Percentiles rank a stretch among this genome's conserved stretches.
These are phyloP conservation scores for Aspergillus glaucus DNA, from an alignment of 2,329 filamentous ascomycete species.

Conservation along the genomic window DNA sequence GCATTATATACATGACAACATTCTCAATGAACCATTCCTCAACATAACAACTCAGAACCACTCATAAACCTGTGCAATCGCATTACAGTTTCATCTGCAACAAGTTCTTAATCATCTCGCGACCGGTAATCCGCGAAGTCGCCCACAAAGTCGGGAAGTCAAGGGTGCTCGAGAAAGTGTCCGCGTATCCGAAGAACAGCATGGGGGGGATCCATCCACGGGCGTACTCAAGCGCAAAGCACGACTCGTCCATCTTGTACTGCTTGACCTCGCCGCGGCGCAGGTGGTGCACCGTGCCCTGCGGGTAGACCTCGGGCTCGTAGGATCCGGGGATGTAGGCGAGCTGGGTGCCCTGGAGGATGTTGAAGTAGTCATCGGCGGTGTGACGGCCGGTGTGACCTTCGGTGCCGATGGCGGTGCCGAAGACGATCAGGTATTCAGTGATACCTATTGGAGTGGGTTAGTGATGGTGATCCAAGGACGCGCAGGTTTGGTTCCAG, in stretches of 20 bases:
- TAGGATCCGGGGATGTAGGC: constrained; percentile 33
- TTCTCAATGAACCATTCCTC: not conserved
- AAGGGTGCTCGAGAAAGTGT: constrained; percentile 71
- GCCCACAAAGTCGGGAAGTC: constrained; percentile 80
- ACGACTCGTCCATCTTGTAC: constrained; percentile 49
- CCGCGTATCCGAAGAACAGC: constrained; percentile 83
- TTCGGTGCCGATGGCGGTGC: constrained; percentile 61
- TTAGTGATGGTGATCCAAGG: not conserved
- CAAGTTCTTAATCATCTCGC: constrained; percentile 71
- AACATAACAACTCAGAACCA: not conserved
- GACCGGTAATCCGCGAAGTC: constrained; percentile 66
- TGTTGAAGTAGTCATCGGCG: constrained; percentile 92
- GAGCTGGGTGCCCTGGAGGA: constrained; percentile 50
- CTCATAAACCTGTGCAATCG: not conserved
- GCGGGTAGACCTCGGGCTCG: constrained; percentile 34
- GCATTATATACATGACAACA: constrained; percentile 5
- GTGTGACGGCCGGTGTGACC: constrained; percentile 85
- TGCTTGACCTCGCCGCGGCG: constrained; percentile 64
- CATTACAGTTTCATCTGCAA: constrained; percentile 62
- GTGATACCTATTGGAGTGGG: constrained; percentile 49
- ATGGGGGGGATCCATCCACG: constrained; percentile 85
- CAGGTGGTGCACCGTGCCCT: constrained; percentile 34
- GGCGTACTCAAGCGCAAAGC: constrained; percentile 36
- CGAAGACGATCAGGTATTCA: constrained; percentile 87
- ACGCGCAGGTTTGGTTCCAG: not conserved